A percentile compares a stretch with the other conserved stretches of the same genome.
These are phyloP conservation scores for Fragosphaeria purpurea DNA, from an alignment of 2,329 filamentous ascomycete species.

Conservation along the genomic window DNA sequence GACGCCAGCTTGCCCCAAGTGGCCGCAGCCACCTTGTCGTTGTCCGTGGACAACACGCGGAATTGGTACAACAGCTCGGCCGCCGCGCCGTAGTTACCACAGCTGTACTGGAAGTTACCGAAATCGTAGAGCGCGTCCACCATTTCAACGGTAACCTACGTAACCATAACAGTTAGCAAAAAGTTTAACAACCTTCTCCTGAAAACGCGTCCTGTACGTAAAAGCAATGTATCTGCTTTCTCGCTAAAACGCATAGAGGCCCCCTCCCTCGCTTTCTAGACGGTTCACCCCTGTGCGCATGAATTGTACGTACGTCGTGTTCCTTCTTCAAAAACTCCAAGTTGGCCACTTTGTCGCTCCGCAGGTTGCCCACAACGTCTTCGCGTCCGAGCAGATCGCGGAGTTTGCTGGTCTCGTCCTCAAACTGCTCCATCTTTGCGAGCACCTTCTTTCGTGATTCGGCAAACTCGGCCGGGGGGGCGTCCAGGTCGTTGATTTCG, in stretches of 20 bases:
- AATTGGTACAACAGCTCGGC: conserved; percentile 95
- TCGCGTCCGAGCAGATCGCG: conserved; percentile 77
- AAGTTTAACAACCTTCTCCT: no score
- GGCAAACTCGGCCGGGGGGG: conserved; percentile 74
- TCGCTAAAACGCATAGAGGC: no score
- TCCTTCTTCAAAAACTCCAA: conserved; percentile 96
- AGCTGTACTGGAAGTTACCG: conserved; percentile 96
- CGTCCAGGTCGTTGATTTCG: conserved; percentile 71
- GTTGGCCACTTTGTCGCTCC: conserved; percentile 97
- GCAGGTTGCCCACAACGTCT: conserved; percentile 79
- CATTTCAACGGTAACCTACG: conserved; percentile 82
- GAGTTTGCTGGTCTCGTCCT: conserved; percentile 83
- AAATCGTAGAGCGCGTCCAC: conserved; percentile 93
- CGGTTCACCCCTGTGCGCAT: no score
- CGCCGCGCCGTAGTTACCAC: conserved; percentile 83
- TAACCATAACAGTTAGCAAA: no score
- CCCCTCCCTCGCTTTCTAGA: no score
- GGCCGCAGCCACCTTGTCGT: conserved; percentile 90
- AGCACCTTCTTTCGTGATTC: conserved; percentile 86
- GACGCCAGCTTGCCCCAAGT: conserved; percentile 97
- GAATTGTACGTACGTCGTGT: conserved; percentile 59
- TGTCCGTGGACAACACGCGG: conserved; percentile 94
- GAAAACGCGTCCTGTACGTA: no score
- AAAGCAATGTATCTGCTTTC: no score
- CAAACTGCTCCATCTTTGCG: conserved; percentile 68